Evolutionary conservation across 2,329 filamentous ascomycete species (phyloP), one percentile per base, ranked within the genome.

Genomic region (Claviceps quebecensis): DNA sequence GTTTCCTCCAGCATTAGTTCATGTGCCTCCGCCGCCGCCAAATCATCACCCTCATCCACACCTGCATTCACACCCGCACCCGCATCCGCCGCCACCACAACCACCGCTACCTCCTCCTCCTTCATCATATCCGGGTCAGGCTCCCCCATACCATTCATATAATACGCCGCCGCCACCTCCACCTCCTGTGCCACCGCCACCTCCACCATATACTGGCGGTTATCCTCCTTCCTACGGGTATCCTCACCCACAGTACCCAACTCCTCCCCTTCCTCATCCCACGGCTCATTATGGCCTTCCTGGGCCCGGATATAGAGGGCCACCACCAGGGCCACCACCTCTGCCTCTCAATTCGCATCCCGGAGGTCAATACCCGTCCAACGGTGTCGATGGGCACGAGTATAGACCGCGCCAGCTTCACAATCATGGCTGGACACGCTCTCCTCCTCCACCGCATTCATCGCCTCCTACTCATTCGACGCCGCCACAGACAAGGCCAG

Each of bases 131-230:
- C 53, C 57, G 13, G 56, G 54, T 11, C 56, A 60, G 26, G 47
- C 55, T 49, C 59, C 59, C 34, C 52, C 63, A 36, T 60, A 61
- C 48, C 58, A 58, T 5, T 58, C 56, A 26, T 59, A 59, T 37
- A 54, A 59, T 43, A 13, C 50, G 9, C 50, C 50, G 17, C 53
- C 49, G 16, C 46, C 52, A 3, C 50, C 50, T 5, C 55, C 50
- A 5, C 36, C 55, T 9, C 52, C 50, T 2, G 22, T 23, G 8
- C 36, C 46, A 6, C 39, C 59, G 29, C 52, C 51, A 9, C 45
- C 46, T n/a, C 47, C 47, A 5, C 38, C 59, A 37, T 55, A 61
- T 49, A 56, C 56, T 43, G 45, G 47, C 26, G 56, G 55, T 16
- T 63, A 61, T 40, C 53, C 57, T 38, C 55, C 56, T 46, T 29